Percentiles rank a stretch among this genome's conserved stretches.
These are phyloP conservation scores for Tephrocybe sp. DNA, from an alignment of 768 basidiomycete genomes.

Conservation along the genomic window DNA sequence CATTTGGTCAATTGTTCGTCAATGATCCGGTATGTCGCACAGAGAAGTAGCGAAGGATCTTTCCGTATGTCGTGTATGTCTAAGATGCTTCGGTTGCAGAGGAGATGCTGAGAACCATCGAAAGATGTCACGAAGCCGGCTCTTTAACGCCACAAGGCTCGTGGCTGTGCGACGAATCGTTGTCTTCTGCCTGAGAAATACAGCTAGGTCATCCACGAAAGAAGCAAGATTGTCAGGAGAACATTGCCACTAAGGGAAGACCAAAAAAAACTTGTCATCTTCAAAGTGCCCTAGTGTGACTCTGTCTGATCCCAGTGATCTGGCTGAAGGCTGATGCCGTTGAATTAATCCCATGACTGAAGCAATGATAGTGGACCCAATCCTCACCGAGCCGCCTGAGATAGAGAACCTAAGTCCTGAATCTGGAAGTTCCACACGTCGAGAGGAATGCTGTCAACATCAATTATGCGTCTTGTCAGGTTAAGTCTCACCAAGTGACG, in stretches of 20 bases:
- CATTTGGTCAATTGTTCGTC: background rate
- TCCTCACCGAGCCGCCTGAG: background rate
- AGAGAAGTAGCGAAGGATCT: background rate
- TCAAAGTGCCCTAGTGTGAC: too few relatives aligned
- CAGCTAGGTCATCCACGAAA: too few relatives aligned
- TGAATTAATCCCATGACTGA: constrained; percentile 11
- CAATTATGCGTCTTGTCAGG: background rate
- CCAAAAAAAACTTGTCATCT: too few relatives aligned
- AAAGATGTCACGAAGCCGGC: constrained; percentile 4
- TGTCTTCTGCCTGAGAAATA: background rate
- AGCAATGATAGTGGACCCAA: too few relatives aligned
- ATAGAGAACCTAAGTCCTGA: background rate
- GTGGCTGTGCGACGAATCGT: constrained; percentile 26
- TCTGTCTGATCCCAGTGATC: background rate
- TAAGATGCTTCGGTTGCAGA: background rate
- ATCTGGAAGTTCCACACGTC: background rate
- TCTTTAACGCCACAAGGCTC: constrained; percentile 20
- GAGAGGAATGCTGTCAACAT: constrained; percentile 4
- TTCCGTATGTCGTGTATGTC: background rate
- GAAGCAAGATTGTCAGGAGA: constrained; percentile 7
- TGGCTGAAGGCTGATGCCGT: too few relatives aligned
- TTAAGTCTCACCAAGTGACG: constrained; percentile 4
- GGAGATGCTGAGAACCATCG: constrained; percentile 4
- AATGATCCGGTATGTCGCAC: constrained; percentile 8
- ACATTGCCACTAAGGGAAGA: background rate